Percentiles rank a stretch among this genome's conserved stretches.
phyloP scores from a whole-genome alignment of 192 early-diverging fungal genomes.

The Geosiphon pyriformis region DNA sequence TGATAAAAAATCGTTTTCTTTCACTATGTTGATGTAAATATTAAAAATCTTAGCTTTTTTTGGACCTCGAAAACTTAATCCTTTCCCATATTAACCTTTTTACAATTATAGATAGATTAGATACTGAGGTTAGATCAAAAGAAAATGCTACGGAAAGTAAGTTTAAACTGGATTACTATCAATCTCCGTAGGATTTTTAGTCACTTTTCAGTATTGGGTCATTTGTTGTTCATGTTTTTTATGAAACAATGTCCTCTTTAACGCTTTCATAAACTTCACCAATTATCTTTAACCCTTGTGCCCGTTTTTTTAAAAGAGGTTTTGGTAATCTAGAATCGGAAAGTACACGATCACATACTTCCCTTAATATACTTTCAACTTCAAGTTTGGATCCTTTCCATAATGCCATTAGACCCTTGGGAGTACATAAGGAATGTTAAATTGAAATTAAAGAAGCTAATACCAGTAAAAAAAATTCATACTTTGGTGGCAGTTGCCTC shows the following conservation, averaged over 20 bases:
- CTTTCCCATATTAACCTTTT: no score
- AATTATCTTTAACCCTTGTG: slow-evolving; percentile 76
- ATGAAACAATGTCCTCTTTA: slow-evolving; percentile 53
- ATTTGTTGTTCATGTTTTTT: no score
- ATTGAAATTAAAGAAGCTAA: not conserved
- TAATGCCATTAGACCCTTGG: slow-evolving; percentile 79
- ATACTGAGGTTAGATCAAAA: no score
- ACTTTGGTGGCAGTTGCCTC: slow-evolving; percentile 61
- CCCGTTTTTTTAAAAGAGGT: slow-evolving; percentile 57
- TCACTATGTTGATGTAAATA: no score
- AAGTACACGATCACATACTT: slow-evolving; percentile 85
- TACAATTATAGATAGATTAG: no score
- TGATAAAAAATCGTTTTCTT: no score
- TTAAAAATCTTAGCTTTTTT: no score
- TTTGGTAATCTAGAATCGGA: slow-evolving; percentile 58
- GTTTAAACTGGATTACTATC: no score
- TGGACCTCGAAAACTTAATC: no score
- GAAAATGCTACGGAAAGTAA: no score
- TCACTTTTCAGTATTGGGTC: no score
- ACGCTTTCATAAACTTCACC: slow-evolving; percentile 80
- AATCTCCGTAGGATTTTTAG: no score
- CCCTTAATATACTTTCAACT: slow-evolving; percentile 86
- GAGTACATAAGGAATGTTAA: not conserved
- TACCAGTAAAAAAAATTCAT: not conserved
- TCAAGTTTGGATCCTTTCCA: slow-evolving; percentile 95